Base-by-base conservation (phyloP, 805 yeast genomes). In the Spathaspora boniae region DNA sequence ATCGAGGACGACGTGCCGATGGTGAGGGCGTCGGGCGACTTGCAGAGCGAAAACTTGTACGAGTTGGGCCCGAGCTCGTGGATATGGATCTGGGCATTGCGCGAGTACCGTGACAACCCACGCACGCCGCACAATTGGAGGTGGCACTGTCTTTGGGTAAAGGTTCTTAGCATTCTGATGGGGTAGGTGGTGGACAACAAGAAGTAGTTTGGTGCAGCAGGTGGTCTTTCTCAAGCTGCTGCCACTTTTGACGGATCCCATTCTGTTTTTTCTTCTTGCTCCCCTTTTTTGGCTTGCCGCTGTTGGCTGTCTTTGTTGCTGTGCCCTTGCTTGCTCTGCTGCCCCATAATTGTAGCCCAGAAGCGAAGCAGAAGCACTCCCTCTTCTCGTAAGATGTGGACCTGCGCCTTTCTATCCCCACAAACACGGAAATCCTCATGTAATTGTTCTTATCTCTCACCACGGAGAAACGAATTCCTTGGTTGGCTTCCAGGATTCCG, bases 1-100 rank as follows among this genome's bases (percentile, higher is more conserved):
- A 26, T 16, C 7, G 38, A 17, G 1, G 38, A 24, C 7, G 46
- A 33, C 15, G 35, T 27, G 1, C 65, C 65, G 6, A 59, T 44
- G 8, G 56, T 50, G n/a, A 53, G 23, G 3, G 55, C 47, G 1
- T 40, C 16, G 18, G 60, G 47, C n/a, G 34, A 37, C 14, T 48
- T 32, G 5, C 56, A 50, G 14, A 59, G 47, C 3, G 56, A 51
- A 21, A 41, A 42, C 20, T 43, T 43, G 28, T 31, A 44, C 4
- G 16, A n/a, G 6, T 29, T 31, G 8, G 44, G 31, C 5, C 28
- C 27, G 9, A 31, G n/a, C 17, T 43, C 43, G 34, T 51, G 55
- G 16, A 51, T 34, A 23, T 31, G 49, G 4, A 51, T 48, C 27
- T 51, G 56, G 9, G 44, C 39, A 30, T 50, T 51, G 9, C 31